phyloP scores from a whole-genome alignment of 148 eudicot genomes.

The Fagopyrum tataricum region DNA sequence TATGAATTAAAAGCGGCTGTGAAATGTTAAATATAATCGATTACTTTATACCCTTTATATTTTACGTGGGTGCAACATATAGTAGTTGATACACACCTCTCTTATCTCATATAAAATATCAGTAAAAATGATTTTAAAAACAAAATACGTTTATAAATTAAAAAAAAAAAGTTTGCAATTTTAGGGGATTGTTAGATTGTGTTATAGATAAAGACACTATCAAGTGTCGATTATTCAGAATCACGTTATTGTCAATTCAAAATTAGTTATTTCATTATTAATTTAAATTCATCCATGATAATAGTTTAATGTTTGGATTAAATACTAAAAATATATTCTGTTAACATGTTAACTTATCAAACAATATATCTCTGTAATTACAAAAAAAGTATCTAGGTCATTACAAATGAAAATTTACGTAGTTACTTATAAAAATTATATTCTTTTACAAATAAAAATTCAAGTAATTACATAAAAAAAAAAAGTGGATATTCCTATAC shows the following conservation, averaged over 20 bases:
- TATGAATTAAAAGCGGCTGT: background rate
- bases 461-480: no score
- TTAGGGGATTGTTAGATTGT: background rate
- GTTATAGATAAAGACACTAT: background rate
- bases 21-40: background rate
- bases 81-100: background rate
- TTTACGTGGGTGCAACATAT: slow-evolving; percentile 3
- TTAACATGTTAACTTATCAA: background rate
- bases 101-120: background rate
- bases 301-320: background rate
- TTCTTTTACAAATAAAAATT: no score
- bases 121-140: background rate
- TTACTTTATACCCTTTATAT: background rate
- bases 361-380: background rate
- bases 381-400: no score
- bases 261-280: background rate
- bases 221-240: background rate
- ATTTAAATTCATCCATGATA: background rate
- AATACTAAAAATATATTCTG: background rate
- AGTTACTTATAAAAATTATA: no score
- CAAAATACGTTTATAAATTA: background rate
- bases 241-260: background rate
- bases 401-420: no score
- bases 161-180: background rate
- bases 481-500: no score